phyloP scores from a whole-genome alignment of 1,284 basidiomycete genomes.

The Phenoliferia sp. region DNA sequence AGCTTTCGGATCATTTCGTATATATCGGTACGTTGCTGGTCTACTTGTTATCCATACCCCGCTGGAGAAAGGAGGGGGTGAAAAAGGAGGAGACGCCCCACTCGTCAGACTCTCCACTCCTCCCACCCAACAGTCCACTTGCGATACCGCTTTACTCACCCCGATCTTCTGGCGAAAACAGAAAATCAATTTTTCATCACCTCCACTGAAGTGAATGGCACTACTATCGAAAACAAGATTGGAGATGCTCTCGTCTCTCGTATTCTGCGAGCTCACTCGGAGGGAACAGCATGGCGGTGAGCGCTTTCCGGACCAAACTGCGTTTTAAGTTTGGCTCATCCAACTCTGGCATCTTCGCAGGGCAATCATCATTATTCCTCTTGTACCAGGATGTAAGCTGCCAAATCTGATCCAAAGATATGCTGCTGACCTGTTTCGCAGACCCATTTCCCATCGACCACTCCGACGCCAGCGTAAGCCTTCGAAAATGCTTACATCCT shows the following conservation, averaged over 20 bases:
- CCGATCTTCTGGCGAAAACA: slow-evolving; percentile 23
- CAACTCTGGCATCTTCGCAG: background rate
- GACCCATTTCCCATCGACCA: slow-evolving; percentile 88
- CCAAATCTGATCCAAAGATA: no score
- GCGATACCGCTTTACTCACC: no score
- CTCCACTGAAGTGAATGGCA: slow-evolving; percentile 82
- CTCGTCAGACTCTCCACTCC: no score
- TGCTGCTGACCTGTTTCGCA: background rate
- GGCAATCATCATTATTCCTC: slow-evolving; percentile 87
- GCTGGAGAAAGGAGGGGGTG: no score
- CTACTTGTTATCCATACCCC: no score
- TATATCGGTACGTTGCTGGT: slow-evolving; percentile 53
- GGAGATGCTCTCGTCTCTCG: slow-evolving; percentile 90
- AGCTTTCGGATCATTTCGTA: slow-evolving; percentile 87
- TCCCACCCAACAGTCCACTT: no score
- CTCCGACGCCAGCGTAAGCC: slow-evolving; percentile 81
- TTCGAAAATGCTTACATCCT: no score
- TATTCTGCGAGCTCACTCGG: slow-evolving; percentile 81
- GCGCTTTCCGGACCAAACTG: background rate
- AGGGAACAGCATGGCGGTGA: slow-evolving; percentile 71
- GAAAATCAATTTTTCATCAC: slow-evolving; percentile 99
- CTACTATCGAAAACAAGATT: slow-evolving; percentile 85
- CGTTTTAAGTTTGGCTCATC: background rate
- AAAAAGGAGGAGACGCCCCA: no score
- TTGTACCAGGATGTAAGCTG: slow-evolving; percentile 69